These are phyloP conservation scores for Aspergillus carlsbadensis DNA, from an alignment of 495 filamentous ascomycete genomes.

Conservation along the genomic window DNA sequence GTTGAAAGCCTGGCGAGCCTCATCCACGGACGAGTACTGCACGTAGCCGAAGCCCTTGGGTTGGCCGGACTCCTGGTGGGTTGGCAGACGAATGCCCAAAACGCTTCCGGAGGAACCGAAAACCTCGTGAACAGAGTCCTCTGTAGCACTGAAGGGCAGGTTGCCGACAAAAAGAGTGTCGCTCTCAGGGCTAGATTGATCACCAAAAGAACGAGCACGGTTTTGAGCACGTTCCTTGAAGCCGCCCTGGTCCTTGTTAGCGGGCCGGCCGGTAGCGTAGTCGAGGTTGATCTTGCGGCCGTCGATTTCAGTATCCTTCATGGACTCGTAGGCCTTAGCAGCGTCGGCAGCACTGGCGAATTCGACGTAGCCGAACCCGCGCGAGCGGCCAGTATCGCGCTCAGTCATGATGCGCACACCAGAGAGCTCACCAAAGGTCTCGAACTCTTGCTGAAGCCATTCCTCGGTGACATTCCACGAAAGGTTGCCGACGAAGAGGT, in stretches of 20 bases:
- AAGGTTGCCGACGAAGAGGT: constrained; percentile 90
- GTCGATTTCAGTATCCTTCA: constrained; percentile 78
- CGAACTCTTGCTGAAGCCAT: constrained; percentile 82
- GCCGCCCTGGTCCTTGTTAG: constrained; percentile 47
- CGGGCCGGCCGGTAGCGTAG: constrained; percentile 69
- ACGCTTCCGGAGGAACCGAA: constrained; percentile 73
- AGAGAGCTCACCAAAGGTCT: constrained; percentile 74
- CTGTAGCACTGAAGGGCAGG: constrained; percentile 78
- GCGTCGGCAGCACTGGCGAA: constrained; percentile 69
- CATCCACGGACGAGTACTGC: constrained; percentile 77
- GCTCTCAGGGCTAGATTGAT: constrained; percentile 70
- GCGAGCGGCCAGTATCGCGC: constrained; percentile 77
- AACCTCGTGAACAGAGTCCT: constrained; percentile 70
- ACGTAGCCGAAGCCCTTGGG: constrained; percentile 97
- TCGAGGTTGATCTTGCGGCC: constrained; percentile 87
- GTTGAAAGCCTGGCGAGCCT: constrained; percentile 75
- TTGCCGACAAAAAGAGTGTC: constrained; percentile 95
- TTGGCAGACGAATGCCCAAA: constrained; percentile 82
- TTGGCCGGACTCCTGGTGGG: constrained; percentile 79
- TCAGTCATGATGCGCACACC: constrained; percentile 82
- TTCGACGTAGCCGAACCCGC: constrained; percentile 97
- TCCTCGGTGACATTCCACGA: constrained; percentile 96
- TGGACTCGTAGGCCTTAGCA: constrained; percentile 73
- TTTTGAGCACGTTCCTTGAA: constrained; percentile 56
- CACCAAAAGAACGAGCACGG: constrained; percentile 76